These are phyloP conservation scores for Larix kaempferi DNA, from an alignment of 75 land plant genomes.

Conservation along the genomic window DNA sequence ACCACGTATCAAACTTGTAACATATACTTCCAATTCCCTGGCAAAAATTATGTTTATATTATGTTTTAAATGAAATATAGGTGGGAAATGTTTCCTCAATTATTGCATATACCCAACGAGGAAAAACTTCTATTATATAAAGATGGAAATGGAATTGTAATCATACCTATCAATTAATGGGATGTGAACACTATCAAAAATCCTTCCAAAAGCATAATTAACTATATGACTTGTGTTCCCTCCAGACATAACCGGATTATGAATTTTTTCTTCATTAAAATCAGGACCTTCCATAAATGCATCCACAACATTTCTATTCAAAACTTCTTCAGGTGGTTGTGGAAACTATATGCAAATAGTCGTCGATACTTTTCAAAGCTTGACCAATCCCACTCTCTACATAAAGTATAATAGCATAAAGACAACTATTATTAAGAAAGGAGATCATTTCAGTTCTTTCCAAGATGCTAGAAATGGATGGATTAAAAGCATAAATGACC, in stretches of 20 bases:
- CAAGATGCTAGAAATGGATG: background rate
- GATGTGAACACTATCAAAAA: constrained; percentile 10
- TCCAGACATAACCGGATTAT: constrained; percentile 47
- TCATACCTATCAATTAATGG: constrained; percentile 30
- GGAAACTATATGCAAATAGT: constrained; percentile 91
- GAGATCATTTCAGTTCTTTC: background rate
- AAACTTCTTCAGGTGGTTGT: constrained; percentile 73
- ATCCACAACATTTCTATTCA: constrained; percentile 31
- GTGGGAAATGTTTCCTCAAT: background rate
- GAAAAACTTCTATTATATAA: too few relatives aligned
- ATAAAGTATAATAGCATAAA: constrained; percentile 2
- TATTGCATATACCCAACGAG: too few relatives aligned
- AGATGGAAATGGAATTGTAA: background rate
- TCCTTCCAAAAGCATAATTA: constrained; percentile 29
- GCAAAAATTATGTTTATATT: too few relatives aligned
- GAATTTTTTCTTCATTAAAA: constrained; percentile 74
- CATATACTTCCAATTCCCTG: too few relatives aligned
- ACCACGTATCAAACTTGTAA: background rate
- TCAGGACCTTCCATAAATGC: constrained; percentile 32
- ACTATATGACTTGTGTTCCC: constrained; percentile 36
- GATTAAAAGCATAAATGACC: background rate
- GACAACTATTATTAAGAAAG: background rate
- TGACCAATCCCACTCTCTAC: constrained; percentile 82
- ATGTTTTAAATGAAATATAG: background rate
- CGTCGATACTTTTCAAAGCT: constrained; percentile 86